phyloP scores from a whole-genome alignment of 305 asterid genomes.

The Lippia alba region DNA sequence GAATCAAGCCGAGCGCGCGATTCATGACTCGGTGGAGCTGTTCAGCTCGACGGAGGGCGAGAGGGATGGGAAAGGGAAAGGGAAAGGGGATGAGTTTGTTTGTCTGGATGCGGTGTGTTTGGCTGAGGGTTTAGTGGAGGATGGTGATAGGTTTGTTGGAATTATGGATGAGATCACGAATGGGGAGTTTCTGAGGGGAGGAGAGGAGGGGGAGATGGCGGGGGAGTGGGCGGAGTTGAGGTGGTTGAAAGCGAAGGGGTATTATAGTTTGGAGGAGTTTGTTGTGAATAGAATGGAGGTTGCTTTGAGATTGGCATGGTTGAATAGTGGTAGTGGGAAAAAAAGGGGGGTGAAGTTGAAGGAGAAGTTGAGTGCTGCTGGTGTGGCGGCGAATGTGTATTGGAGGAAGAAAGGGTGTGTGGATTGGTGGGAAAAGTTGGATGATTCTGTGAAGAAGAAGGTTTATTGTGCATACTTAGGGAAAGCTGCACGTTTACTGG shows the following conservation, averaged over 20 bases:
- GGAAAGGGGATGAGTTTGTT: constrained; percentile 31
- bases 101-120: constrained; percentile 67
- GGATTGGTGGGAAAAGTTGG: constrained; percentile 97
- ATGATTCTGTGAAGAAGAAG: constrained; percentile 63
- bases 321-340: constrained; percentile 71
- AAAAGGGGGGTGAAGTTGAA: constrained; percentile 77
- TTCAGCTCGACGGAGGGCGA: constrained; percentile 82
- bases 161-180: constrained; percentile 65
- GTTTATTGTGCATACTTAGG: constrained; percentile 63
- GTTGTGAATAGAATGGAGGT: constrained; percentile 81
- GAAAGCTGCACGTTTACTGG: constrained; percentile 82
- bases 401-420: constrained; percentile 98
- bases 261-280: constrained; percentile 84
- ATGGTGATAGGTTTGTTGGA: constrained; percentile 59
- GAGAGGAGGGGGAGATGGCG: constrained; percentile 69
- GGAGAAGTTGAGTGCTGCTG: constrained; percentile 70
- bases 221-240: constrained; percentile 87
- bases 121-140: constrained; percentile 65
- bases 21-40: constrained; percentile 60
- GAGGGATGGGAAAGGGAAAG: constrained; percentile 36
- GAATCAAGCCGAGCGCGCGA: constrained; percentile 49
- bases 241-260: constrained; percentile 91
- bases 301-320: constrained; percentile 85
- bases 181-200: constrained; percentile 85
- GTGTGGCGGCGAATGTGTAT: constrained; percentile 73